Base-by-base conservation (phyloP, 441 rosid species). In the Iberis amara region DNA sequence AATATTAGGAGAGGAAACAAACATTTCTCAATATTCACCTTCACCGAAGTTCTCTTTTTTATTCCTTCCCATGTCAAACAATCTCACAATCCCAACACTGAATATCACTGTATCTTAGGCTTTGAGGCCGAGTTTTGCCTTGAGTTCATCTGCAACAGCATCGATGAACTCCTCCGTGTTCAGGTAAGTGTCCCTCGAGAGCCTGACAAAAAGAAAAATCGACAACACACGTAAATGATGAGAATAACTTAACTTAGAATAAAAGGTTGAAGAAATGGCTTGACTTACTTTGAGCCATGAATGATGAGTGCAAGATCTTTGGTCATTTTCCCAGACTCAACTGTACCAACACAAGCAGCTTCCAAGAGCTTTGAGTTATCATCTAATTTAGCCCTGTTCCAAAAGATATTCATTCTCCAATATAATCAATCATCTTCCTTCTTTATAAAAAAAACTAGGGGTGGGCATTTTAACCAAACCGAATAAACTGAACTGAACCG, bases 321-420 rank as follows among this genome's bases (percentile, higher is more conserved):
- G 52, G 98, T 91, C 98, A 91, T 91, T 79, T 83, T 91, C 52
- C 96, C 96, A 53, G 90, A 77, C 62, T 91, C 98, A 18, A 91
- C 96, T 24, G 72, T 44, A 56, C 81, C 92, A 35, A 91, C 39
- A 65, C 98, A 91, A 37, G 96, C 90, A 4, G 81, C 89, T 73
- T 91, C 98, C 10, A 85, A 56, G 37, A 91, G 86, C 55, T 70
- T 68, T 45, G 82, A 63, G 60, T 85, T 87, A 70, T 76, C 78
- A 69, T 91, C 96, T 78, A 91, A 62, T 71, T 87, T 85, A 9
- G 96, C 98, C 78, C 96, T 85, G 72, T 27, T 52, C 57, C 15
- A 8, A 56, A 18, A 43, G 36, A 56, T 37, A 27, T 47, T 24
- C 31, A 51, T 44, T 36, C 51, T 3, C n/a, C n/a, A 30, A 7